These are phyloP conservation scores for Dentipellis fragilis DNA, from an alignment of 768 basidiomycete genomes.

Conservation along the genomic window DNA sequence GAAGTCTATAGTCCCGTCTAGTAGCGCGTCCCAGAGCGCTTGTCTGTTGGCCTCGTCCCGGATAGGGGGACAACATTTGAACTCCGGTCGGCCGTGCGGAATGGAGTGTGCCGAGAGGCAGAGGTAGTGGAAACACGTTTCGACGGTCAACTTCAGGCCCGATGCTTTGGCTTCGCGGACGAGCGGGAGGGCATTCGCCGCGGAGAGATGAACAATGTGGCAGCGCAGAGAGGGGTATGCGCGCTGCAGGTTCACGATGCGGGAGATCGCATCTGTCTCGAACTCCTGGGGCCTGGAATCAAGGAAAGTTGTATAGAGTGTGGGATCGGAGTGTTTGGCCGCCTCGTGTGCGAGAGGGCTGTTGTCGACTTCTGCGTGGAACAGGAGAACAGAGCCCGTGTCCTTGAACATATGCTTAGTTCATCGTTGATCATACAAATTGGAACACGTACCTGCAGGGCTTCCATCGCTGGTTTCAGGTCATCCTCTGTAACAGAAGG, in stretches of 20 bases:
- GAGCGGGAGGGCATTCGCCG: conserved; percentile 67
- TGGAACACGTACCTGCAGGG: conserved; percentile 47
- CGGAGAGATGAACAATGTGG: conserved; percentile 94
- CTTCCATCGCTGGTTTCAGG: conserved; percentile 57
- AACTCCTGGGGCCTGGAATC: conserved; percentile 71
- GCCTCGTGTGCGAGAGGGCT: conserved; percentile 17
- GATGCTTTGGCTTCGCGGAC: conserved; percentile 59
- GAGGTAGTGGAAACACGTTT: conserved; percentile 98
- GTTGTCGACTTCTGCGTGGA: conserved; percentile 84
- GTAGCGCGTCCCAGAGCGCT: conserved; percentile 69
- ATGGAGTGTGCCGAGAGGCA: conserved; percentile 65
- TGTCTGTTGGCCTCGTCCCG: conserved; percentile 65
- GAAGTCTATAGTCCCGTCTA: conserved; percentile 79
- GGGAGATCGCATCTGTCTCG: conserved; percentile 72
- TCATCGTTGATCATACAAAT: neutral
- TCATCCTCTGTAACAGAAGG: conserved; percentile 73
- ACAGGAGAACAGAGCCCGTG: conserved; percentile 64
- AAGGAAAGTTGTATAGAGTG: conserved; percentile 73
- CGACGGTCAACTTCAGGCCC: conserved; percentile 72
- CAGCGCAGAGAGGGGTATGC: conserved; percentile 61
- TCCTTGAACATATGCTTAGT: conserved; percentile 32
- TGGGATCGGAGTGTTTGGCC: conserved; percentile 28
- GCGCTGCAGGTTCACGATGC: conserved; percentile 59
- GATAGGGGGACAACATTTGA: conserved; percentile 96
- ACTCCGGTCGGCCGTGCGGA: conserved; percentile 69